These are phyloP conservation scores for Phytophthora gonapodyides DNA, from an alignment of 352 stramenopile species.

Conservation along the genomic window DNA sequence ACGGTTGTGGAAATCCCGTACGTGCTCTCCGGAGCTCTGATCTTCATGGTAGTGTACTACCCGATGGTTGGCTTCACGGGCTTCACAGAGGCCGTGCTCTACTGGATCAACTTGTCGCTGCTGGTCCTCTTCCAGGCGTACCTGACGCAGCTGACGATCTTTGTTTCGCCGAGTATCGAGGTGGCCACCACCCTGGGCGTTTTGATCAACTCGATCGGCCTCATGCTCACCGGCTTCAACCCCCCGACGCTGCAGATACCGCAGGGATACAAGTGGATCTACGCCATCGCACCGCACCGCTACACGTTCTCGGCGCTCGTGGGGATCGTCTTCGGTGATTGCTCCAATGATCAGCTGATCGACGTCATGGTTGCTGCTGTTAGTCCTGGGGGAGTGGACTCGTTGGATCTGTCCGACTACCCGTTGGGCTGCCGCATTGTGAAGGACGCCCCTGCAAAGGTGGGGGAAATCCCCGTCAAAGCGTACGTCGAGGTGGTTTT, in stretches of 20 bases:
- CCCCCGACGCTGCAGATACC: constrained; percentile 38
- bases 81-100: constrained; percentile 25
- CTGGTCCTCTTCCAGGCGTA: constrained; percentile 36
- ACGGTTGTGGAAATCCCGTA: constrained; percentile 8
- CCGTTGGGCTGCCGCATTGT: constrained; percentile 33
- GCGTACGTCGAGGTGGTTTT: constrained; percentile 34
- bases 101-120: constrained; percentile 34
- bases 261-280: constrained; percentile 42
- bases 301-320: constrained; percentile 36
- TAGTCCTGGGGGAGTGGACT: constrained; percentile 3
- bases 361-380: constrained; percentile 9
- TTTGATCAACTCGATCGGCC: constrained; percentile 34
- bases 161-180: constrained; percentile 29
- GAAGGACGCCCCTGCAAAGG: constrained; percentile 20
- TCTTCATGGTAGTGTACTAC: constrained; percentile 17
- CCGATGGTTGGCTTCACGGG: constrained; percentile 47
- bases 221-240: constrained; percentile 47
- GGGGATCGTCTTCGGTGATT: constrained; percentile 38
- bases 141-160: constrained; percentile 31
- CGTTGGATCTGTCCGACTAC: constrained; percentile 8
- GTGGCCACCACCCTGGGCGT: constrained; percentile 26
- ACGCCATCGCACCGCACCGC: constrained; percentile 33
- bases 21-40: neutral
- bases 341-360: constrained; percentile 22
- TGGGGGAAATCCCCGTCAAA: constrained; percentile 28